A percentile compares a stretch with the other conserved stretches of the same genome.
Conservation (phyloP, 2,329 filamentous ascomycete genomes). For the Aspergillus neoniger region DNA sequence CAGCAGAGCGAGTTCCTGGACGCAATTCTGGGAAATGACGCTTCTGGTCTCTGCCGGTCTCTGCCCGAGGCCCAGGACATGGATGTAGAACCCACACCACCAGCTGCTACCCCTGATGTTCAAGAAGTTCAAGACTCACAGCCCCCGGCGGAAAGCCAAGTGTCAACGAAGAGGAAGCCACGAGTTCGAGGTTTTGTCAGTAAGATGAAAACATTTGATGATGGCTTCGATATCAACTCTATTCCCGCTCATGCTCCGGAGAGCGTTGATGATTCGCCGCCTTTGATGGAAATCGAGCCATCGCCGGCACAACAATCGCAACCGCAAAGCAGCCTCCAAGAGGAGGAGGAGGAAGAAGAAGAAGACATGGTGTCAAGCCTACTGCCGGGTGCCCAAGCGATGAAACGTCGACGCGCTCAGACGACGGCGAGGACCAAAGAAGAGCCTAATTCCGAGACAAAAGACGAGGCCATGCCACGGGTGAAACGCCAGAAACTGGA, state of each 20-base stretch:
- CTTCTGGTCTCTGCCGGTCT: conserved; percentile 68
- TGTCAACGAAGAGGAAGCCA: conserved; percentile 24
- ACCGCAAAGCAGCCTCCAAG: conserved; percentile 24
- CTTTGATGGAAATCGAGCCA: conserved; percentile 26
- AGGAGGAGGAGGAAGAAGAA: conserved; percentile 20
- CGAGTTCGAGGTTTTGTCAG: conserved; percentile 37
- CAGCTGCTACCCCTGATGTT: conserved; percentile 12
- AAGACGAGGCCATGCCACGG: conserved; percentile 41
- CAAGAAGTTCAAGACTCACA: conserved; percentile 19
- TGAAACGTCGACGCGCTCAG: conserved; percentile 75
- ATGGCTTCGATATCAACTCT: conserved; percentile 54
- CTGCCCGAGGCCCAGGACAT: conserved; percentile 51
- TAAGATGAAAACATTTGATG: conserved; percentile 73
- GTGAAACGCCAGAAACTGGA: conserved; percentile 63
- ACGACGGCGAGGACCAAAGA: conserved; percentile 53
- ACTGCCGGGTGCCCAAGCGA: conserved; percentile 72
- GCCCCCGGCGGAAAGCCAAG: conserved; percentile 21
- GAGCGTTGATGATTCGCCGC: conserved; percentile 12
- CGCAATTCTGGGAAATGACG: conserved; percentile 79
- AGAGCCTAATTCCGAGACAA: conserved; percentile 20
- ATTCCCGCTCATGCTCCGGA: conserved; percentile 39
- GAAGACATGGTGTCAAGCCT: conserved; percentile 69
- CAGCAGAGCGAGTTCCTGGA: conserved; percentile 91
- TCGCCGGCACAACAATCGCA: conserved; percentile 29
- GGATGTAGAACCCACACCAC: not conserved